Evolutionary conservation across 352 stramenopile genomes (phyloP), one percentile per base, ranked within the genome.

Genomic region (Globisporangium lucens): DNA sequence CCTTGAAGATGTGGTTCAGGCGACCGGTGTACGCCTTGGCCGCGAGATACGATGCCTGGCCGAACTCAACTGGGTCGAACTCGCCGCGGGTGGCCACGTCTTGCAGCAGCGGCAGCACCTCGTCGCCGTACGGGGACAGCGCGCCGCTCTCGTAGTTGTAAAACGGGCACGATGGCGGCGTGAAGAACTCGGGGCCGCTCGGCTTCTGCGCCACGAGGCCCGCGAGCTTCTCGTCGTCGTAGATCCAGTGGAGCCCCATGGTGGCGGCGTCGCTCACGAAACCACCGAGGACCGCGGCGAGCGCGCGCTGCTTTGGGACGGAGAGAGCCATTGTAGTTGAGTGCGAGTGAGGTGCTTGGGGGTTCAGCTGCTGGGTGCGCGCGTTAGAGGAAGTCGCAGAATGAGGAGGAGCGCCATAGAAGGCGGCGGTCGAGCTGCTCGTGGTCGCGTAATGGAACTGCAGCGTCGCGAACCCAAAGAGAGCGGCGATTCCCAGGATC

Each of bases 161-260:
- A 72, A 85, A 91, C 58, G 80, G 82, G 60, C 78, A 87, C 30
- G 78, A 65, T 46, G 83, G 83, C 58, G 83, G 81, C 56, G 82
- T 73, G 51, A 85, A 80, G 64, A 91, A 90, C 60, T 89, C 81
- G 3, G 76, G 58, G 29, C 52, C 30, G 35, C 33, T 60, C 2
- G 60, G 57, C 35, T 62, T 33, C 61, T 67, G 61, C 6, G 51
- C 41, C 22, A 62, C 65, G 60, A 71, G 59, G 1, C n/a, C 59
- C 8, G 76, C 73, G 38, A 86, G 59, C 47, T 83, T 75, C 17
- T 55, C 69, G 63, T 82, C 68, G 70, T 91, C 80, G 71, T 91
- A 91, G 79, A 91, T 89, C 83, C 83, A 91, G 73, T 91, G 83
- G 36, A 91, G 78, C 0, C 79, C 79, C 83, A 91, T 89, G 29